A percentile compares a stretch with the other conserved stretches of the same genome.
phyloP scores from a whole-genome alignment of 495 filamentous ascomycete genomes.

The Aspergillus bridgeri region DNA sequence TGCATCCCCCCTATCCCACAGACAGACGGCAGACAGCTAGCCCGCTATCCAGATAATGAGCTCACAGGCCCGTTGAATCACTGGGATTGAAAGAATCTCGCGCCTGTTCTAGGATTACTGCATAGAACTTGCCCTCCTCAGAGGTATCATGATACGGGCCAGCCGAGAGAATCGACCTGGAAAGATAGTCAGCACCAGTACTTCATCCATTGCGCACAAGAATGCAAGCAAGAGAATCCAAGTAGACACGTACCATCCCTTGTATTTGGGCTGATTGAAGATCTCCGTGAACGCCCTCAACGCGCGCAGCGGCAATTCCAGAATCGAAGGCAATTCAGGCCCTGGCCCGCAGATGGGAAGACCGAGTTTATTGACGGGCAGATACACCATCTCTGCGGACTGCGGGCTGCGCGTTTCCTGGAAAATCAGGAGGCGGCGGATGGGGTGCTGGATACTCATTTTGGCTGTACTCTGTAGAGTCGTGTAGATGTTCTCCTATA shows the following conservation, averaged over 20 bases:
- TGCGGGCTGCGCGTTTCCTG: constrained; percentile 34
- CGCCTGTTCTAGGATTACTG: constrained; percentile 39
- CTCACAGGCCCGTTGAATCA: neutral
- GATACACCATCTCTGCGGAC: constrained; percentile 33
- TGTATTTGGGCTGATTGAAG: constrained; percentile 45
- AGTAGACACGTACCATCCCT: constrained; percentile 38
- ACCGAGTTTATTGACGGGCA: constrained; percentile 43
- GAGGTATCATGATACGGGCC: constrained; percentile 41
- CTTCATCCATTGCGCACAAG: neutral
- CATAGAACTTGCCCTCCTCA: constrained; percentile 42
- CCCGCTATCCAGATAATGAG: neutral
- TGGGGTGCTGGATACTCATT: constrained; percentile 8
- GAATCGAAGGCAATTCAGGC: constrained; percentile 36
- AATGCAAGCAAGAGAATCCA: constrained; percentile 12
- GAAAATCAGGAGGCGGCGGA: constrained; percentile 37
- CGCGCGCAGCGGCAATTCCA: constrained; percentile 38
- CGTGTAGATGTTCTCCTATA: neutral
- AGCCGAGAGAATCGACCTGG: constrained; percentile 37
- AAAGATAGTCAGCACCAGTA: neutral
- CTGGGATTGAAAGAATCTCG: neutral
- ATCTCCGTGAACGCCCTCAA: constrained; percentile 43
- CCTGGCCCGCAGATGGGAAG: constrained; percentile 39
- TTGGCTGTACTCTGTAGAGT: neutral
- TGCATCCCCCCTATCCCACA: neutral
- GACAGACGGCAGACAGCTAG: neutral